Percentiles rank a stretch among this genome's conserved stretches.
phyloP scores from a whole-genome alignment of 352 stramenopile genomes.

The Globisporangium uncinulatum region DNA sequence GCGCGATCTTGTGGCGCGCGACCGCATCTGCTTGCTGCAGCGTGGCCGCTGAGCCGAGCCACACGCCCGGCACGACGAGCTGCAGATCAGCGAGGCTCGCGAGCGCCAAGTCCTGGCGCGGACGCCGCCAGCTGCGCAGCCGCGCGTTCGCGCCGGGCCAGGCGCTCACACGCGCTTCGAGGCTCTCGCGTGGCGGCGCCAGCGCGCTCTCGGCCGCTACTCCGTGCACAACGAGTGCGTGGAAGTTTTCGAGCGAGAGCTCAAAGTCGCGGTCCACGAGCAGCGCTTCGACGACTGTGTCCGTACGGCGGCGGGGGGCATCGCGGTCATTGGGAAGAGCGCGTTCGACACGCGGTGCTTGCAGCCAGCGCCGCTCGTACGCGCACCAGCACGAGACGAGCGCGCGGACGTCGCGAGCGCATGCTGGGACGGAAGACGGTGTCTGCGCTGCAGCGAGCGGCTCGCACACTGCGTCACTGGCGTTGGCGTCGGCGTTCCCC shows the following conservation, averaged over 20 bases:
- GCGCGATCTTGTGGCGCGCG: slow-evolving; percentile 11
- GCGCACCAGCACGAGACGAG: slow-evolving; percentile 13
- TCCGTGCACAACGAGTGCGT: slow-evolving; percentile 9
- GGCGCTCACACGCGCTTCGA: slow-evolving; percentile 7
- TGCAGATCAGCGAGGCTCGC: slow-evolving; percentile 25
- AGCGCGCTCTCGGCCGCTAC: slow-evolving; percentile 8
- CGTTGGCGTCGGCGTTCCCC: not conserved
- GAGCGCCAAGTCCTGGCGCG: slow-evolving; percentile 8
- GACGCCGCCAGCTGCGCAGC: slow-evolving; percentile 10
- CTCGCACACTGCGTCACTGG: not conserved
- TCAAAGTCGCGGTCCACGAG: not conserved
- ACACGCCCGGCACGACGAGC: slow-evolving; percentile 25
- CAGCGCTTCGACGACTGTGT: not conserved
- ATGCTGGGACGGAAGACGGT: not conserved
- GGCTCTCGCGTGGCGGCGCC: not conserved
- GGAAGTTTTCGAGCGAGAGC: too few relatives aligned
- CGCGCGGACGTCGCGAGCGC: slow-evolving; percentile 10
- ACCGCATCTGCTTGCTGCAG: slow-evolving; percentile 13
- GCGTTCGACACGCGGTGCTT: not conserved
- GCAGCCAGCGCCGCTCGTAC: slow-evolving; percentile 9
- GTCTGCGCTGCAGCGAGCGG: too few relatives aligned
- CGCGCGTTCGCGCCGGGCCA: slow-evolving; percentile 10
- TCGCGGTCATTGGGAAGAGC: not conserved
- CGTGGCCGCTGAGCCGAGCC: slow-evolving; percentile 26
- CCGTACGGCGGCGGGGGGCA: not conserved